Percentiles rank a stretch among this genome's conserved stretches.
Conservation (phyloP, 1,139 yeast species). For the Pichia sp. region DNA sequence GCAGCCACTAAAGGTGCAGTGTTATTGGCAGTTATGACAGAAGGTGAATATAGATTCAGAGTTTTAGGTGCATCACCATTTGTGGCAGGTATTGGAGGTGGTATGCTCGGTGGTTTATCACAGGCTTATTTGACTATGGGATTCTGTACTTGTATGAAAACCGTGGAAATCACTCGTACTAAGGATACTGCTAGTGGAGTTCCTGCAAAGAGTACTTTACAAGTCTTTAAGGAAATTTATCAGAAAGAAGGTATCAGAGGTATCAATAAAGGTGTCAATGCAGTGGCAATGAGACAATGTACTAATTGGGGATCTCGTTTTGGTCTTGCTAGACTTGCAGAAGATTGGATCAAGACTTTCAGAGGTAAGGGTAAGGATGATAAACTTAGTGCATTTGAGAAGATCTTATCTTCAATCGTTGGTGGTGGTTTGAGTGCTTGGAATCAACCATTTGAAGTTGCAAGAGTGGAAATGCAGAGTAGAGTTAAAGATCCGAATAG, state of each 20-base stretch:
- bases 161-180: conserved; percentile 89
- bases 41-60: conserved; percentile 75
- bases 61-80: conserved; percentile 62
- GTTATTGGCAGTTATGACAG: conserved; percentile 86
- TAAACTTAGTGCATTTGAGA: conserved; percentile 66
- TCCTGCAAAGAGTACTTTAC: conserved; percentile 68
- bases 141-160: conserved; percentile 96
- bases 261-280: conserved; percentile 95
- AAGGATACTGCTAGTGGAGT: conserved; percentile 73
- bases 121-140: conserved; percentile 96
- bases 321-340: conserved; percentile 88
- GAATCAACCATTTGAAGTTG: conserved; percentile 98
- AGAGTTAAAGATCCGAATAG: conserved; percentile 89
- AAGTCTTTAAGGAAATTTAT: conserved; percentile 81
- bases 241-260: conserved; percentile 85
- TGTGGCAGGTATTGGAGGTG: conserved; percentile 88
- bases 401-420: conserved; percentile 75
- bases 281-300: conserved; percentile 98
- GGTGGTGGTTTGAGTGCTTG: conserved; percentile 99
- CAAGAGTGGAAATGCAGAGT: conserved; percentile 97
- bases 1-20: conserved; percentile 99
- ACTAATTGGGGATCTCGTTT: conserved; percentile 99
- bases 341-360: conserved; percentile 63
- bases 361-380: conserved; percentile 50
- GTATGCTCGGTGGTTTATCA: conserved; percentile 93